Evolutionary conservation across 2,329 filamentous ascomycete species (phyloP), one percentile per base, ranked within the genome.

Genomic region (Fusarium praegraminearum): DNA sequence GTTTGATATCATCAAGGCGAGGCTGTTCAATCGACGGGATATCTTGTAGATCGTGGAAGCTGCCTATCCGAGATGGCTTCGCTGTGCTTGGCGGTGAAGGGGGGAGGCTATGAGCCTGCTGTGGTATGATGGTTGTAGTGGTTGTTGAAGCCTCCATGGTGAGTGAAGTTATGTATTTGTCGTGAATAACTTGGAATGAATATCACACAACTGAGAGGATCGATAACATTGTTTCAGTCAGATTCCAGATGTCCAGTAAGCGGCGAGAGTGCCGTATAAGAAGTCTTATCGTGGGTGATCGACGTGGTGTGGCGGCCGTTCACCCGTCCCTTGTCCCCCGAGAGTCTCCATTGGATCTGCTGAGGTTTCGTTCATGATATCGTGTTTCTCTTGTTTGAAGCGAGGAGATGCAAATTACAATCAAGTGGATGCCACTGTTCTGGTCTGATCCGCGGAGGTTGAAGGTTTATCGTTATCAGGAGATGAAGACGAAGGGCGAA

Each of bases 81-180:
- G 78, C 79, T 41, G 81, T 83, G 28, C 76, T 73, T 35, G 81
- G 79, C 2, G 82, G 82, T 18, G 78, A 80, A 6, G 81, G 81
- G 7, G 82, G 82, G 15, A 80, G 75, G 32, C 61, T 50, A 16
- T 63, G 67, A 44, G 43, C 45, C 41, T 57, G 41, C 28, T 47
- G 46, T 28, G 68, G 40, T 30, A 54, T 22, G 26, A 52, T 52
- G 22, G 22, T 36, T 36, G 56, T 53, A 63, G 62, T 73, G 59
- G 58, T 73, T 45, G 66, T 55, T 53, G 70, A 66, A 51, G 59
- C 36, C 51, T 73, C 65, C 74, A 76, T 76, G 8, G 24, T 49
- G 35, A 53, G 44, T 45, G 24, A 46, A 44, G 40, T 35, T 38
- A 30, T 59, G 33, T 28, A 45, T 18, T 32, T 35, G 30, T 33